These are phyloP conservation scores for Podospora anserina DNA, from an alignment of 495 filamentous ascomycete species.

Conservation along the genomic window DNA sequence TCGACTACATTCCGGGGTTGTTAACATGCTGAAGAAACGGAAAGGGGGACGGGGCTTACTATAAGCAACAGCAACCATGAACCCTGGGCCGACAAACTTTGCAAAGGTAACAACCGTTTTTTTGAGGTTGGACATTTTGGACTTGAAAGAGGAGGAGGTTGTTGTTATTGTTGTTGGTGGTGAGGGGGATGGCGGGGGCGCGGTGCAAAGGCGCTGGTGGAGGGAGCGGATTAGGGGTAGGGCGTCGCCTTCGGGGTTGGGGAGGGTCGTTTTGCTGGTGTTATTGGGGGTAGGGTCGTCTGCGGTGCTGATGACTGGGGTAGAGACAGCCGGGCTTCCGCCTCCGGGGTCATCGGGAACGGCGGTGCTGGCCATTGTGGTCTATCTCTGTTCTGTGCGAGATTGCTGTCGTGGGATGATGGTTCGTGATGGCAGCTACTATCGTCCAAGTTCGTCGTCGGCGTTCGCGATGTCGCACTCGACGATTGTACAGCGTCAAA, in stretches of 20 bases:
- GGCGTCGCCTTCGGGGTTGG: background rate
- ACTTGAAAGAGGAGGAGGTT: conserved; percentile 9
- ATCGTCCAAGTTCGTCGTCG: no score
- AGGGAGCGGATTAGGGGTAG: background rate
- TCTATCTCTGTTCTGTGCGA: no score
- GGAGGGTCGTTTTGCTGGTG: background rate
- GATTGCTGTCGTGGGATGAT: no score
- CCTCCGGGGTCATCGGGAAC: background rate
- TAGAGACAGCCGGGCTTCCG: background rate
- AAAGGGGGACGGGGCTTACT: conserved; percentile 27
- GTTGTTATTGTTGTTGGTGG: no score
- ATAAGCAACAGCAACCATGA: conserved; percentile 73
- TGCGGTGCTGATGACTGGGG: background rate
- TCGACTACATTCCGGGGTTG: conserved; percentile 21
- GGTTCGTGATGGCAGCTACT: no score
- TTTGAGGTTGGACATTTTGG: conserved; percentile 22
- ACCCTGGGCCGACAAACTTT: conserved; percentile 82
- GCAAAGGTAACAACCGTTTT: conserved; percentile 57
- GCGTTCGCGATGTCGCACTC: no score
- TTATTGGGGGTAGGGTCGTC: background rate
- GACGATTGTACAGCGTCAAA: no score
- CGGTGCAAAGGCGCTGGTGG: background rate
- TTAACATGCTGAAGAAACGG: background rate
- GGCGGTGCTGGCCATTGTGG: background rate
- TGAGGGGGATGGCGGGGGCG: no score